Conservation (phyloP, 768 basidiomycete genomes). For the Phylloporus sp. region DNA sequence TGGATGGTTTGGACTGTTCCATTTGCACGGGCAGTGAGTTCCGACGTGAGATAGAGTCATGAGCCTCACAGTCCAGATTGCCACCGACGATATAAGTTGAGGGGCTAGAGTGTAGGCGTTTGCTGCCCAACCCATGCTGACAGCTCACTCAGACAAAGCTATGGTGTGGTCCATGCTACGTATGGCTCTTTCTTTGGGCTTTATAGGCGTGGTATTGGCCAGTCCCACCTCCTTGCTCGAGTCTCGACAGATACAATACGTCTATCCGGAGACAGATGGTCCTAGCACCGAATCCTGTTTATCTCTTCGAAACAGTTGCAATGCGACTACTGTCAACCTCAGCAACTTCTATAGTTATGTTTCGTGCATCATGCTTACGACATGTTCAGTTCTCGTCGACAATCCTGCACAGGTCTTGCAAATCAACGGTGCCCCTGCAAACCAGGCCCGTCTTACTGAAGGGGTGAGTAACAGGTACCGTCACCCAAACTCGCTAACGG, state of each 20-base stretch:
- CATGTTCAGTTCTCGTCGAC: not conserved
- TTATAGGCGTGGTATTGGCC: slow-evolving; percentile 5
- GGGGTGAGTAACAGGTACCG: not conserved
- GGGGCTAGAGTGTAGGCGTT: not conserved
- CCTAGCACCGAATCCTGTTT: slow-evolving; percentile 3
- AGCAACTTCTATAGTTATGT: not conserved
- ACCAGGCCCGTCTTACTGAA: not conserved
- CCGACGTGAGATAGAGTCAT: slow-evolving; percentile 1
- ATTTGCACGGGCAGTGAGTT: not conserved
- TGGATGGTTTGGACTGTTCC: not conserved
- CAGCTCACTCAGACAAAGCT: not conserved
- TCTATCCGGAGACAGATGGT: slow-evolving; percentile 1
- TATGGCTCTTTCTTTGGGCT: not conserved
- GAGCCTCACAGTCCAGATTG: not conserved
- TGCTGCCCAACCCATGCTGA: not conserved
- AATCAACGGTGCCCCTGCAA: not conserved
- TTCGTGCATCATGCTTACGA: not conserved
- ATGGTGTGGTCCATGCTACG: not conserved
- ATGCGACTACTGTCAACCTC: not conserved
- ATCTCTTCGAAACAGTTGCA: slow-evolving; percentile 6
- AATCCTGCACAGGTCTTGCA: not conserved
- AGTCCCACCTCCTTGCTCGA: slow-evolving; percentile 1
- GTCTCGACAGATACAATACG: slow-evolving; percentile 11
- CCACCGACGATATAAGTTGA: not conserved
- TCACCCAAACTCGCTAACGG: not conserved